Evolutionary conservation across 1,284 basidiomycete species (phyloP).

Genomic region (Heterobasidion irregulare): DNA sequence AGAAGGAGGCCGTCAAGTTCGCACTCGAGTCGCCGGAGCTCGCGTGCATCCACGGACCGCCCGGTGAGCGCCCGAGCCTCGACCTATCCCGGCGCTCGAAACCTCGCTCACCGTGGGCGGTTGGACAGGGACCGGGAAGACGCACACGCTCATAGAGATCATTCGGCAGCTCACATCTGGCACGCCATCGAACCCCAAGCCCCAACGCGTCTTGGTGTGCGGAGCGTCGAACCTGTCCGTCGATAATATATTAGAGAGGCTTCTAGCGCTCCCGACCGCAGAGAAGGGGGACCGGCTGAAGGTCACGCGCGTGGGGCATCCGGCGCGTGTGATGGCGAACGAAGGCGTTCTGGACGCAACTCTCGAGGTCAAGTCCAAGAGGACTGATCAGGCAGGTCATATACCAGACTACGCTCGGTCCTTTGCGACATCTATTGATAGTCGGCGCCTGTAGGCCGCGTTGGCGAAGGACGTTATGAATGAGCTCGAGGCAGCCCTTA

Average conservation of each 20-base stretch:
- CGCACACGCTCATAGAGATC: constrained; percentile 85
- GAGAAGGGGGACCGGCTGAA: constrained; percentile 38
- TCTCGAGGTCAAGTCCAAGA: constrained; percentile 79
- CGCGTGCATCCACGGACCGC: constrained; percentile 94
- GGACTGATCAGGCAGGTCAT: constrained; percentile 59
- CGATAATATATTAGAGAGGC: constrained; percentile 84
- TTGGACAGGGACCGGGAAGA: constrained; percentile 77
- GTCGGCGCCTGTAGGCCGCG: constrained; percentile 33
- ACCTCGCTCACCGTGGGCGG: neutral
- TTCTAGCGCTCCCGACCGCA: constrained; percentile 49
- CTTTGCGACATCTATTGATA: neutral
- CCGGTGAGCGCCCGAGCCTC: constrained; percentile 42
- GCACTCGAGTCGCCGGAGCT: constrained; percentile 69
- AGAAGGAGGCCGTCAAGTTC: constrained; percentile 75
- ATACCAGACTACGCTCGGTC: neutral
- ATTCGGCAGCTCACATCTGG: constrained; percentile 72
- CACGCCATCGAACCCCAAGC: constrained; percentile 38
- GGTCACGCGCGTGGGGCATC: constrained; percentile 85
- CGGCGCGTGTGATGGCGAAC: constrained; percentile 78
- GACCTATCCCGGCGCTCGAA: neutral
- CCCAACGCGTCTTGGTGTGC: constrained; percentile 69
- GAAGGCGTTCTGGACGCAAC: constrained; percentile 69
- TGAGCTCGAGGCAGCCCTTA: constrained; percentile 70
- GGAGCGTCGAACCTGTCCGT: constrained; percentile 90
- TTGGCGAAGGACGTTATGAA: constrained; percentile 80